These are phyloP conservation scores for Dothistroma pini DNA, from an alignment of 2,329 filamentous ascomycete genomes.

Conservation along the genomic window DNA sequence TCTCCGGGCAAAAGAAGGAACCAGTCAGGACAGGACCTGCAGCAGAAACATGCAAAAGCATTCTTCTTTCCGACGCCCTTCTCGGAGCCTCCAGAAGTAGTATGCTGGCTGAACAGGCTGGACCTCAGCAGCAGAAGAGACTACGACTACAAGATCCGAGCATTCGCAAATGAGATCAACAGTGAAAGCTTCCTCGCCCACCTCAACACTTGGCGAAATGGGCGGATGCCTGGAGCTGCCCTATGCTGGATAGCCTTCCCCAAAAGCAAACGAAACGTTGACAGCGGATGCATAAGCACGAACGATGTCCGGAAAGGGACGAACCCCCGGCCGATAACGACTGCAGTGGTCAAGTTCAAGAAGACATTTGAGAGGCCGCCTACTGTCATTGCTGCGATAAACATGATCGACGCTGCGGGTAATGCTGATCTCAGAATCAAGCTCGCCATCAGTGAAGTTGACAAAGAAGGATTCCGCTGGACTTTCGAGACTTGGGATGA, in stretches of 20 bases:
- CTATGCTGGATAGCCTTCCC: conserved; percentile 34
- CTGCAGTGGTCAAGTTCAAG: conserved; percentile 23
- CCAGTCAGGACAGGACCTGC: not conserved
- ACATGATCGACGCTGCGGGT: conserved; percentile 30
- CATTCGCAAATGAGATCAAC: conserved; percentile 23
- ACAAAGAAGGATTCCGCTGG: conserved; percentile 29
- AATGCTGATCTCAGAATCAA: conserved; percentile 28
- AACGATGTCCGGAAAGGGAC: conserved; percentile 23
- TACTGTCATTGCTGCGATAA: conserved; percentile 29
- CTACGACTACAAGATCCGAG: conserved; percentile 26
- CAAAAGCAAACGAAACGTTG: conserved; percentile 25
- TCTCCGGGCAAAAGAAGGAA: not conserved
- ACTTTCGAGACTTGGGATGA: conserved; percentile 22
- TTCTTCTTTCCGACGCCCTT: conserved; percentile 22
- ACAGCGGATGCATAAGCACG: conserved; percentile 27
- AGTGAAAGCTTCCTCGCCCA: conserved; percentile 26
- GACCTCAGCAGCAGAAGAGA: conserved; percentile 22
- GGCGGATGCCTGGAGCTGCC: conserved; percentile 26
- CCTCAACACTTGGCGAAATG: conserved; percentile 32
- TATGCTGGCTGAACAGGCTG: conserved; percentile 31
- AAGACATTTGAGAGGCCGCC: conserved; percentile 22
- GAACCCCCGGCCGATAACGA: conserved; percentile 15
- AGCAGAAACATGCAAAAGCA: conserved; percentile 20
- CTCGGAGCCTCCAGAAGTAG: conserved; percentile 21
- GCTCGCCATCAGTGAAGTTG: conserved; percentile 24